Conservation (phyloP, 225 moss, liverwort and hornwort species). For the Polytrichum commune region DNA sequence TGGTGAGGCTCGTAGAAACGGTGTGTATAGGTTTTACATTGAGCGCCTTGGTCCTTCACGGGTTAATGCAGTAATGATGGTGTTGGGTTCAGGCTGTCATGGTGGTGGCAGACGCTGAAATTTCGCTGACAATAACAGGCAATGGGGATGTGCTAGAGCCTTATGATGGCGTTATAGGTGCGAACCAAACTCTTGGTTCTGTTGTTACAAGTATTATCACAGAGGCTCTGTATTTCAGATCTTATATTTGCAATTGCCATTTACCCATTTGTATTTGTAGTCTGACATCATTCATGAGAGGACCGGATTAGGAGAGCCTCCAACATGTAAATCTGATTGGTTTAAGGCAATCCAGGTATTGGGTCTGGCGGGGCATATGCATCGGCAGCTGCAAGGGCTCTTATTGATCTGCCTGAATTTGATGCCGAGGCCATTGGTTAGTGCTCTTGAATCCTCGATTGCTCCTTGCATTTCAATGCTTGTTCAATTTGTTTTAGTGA, state of each 20-base stretch:
- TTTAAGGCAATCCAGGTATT: constrained; percentile 50
- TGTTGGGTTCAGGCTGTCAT: constrained; percentile 71
- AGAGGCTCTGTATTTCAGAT: no score
- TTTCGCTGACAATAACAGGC: constrained; percentile 78
- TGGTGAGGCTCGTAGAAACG: no score
- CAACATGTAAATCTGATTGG: neutral
- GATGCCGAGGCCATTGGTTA: constrained; percentile 79
- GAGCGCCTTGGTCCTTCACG: no score
- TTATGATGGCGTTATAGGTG: constrained; percentile 82
- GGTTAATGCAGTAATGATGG: neutral
- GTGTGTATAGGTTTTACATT: no score
- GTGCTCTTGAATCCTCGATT: constrained; percentile 12
- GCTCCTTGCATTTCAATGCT: neutral
- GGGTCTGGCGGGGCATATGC: constrained; percentile 92
- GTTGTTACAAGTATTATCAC: neutral
- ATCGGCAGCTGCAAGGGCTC: constrained; percentile 88
- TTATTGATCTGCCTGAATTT: constrained; percentile 82
- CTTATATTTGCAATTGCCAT: no score
- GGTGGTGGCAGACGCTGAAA: constrained; percentile 86
- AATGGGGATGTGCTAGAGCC: constrained; percentile 95
- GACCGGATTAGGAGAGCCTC: no score
- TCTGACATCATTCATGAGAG: no score
- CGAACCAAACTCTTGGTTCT: neutral
- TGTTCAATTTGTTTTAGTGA: constrained; percentile 2
- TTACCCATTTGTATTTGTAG: no score